phyloP scores from a whole-genome alignment of 225 moss, liverwort and hornwort genomes.

The Straminergon stramineum region DNA sequence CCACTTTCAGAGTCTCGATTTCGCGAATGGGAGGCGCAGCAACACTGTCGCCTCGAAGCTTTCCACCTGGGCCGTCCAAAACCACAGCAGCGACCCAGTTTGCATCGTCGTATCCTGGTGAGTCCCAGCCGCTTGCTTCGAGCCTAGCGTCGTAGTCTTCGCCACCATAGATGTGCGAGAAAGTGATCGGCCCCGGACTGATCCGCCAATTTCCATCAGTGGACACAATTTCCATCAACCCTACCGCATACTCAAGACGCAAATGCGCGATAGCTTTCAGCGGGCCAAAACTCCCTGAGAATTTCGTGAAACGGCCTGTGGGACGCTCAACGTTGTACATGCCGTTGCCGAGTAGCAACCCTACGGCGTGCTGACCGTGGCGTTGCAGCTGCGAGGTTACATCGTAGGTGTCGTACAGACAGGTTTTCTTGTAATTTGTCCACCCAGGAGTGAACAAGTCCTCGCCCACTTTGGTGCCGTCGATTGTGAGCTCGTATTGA shows the following conservation, averaged over 20 bases:
- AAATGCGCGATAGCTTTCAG: constrained; percentile 36
- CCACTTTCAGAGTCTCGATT: constrained; percentile 22
- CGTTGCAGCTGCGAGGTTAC: constrained; percentile 30
- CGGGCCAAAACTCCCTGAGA: constrained; percentile 22
- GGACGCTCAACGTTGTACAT: constrained; percentile 17
- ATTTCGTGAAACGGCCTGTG: constrained; percentile 23
- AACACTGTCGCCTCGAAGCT: constrained; percentile 27
- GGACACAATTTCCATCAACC: constrained; percentile 8
- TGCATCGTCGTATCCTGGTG: constrained; percentile 14
- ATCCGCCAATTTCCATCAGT: constrained; percentile 29
- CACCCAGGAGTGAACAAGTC: constrained; percentile 48
- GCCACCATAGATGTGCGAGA: constrained; percentile 33
- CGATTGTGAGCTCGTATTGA: constrained; percentile 44
- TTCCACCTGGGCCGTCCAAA: constrained; percentile 33
- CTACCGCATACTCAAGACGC: constrained; percentile 16
- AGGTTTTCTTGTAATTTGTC: constrained; percentile 44
- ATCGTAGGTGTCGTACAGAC: constrained; percentile 42
- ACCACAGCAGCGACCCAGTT: constrained; percentile 10
- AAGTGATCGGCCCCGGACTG: constrained; percentile 32
- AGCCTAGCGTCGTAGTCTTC: constrained; percentile 45
- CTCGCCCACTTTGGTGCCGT: constrained; percentile 36
- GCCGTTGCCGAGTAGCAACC: constrained; percentile 45
- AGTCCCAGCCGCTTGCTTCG: constrained; percentile 37
- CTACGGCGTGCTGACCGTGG: constrained; percentile 18
- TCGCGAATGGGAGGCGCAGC: constrained; percentile 44